Percentiles rank a stretch among this genome's conserved stretches.
phyloP scores from a whole-genome alignment of 2,329 filamentous ascomycete genomes.

The Xylaria sp. region DNA sequence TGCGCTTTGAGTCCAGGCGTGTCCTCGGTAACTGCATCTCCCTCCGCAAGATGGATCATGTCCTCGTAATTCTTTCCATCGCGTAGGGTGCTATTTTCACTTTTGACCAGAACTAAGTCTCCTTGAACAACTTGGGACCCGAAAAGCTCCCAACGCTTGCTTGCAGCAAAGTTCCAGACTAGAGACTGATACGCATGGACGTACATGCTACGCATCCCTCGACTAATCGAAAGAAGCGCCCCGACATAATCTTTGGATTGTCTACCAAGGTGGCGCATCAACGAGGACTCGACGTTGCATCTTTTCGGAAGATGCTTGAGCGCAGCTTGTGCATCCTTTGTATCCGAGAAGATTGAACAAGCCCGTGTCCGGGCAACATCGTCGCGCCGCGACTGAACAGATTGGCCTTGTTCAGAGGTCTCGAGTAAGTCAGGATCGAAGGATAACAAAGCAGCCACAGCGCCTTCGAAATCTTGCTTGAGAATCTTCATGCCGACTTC shows the following conservation, averaged over 20 bases:
- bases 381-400: slow-evolving; percentile 64
- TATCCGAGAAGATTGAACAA: slow-evolving; percentile 72
- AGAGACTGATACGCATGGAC: slow-evolving; percentile 95
- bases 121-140: slow-evolving; percentile 77
- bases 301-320: slow-evolving; percentile 73
- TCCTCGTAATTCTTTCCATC: slow-evolving; percentile 64
- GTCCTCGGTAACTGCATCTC: slow-evolving; percentile 55
- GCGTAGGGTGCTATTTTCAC: slow-evolving; percentile 37
- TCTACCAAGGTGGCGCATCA: slow-evolving; percentile 75
- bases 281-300: slow-evolving; percentile 76
- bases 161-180: slow-evolving; percentile 88
- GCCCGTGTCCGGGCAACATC: slow-evolving; percentile 79
- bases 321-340: slow-evolving; percentile 61
- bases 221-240: slow-evolving; percentile 76
- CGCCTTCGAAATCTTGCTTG: slow-evolving; percentile 76
- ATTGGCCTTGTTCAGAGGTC: slow-evolving; percentile 49
- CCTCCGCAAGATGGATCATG: slow-evolving; percentile 59
- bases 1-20: slow-evolving; percentile 61
- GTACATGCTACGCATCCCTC: slow-evolving; percentile 89
- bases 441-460: slow-evolving; percentile 74
- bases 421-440: slow-evolving; percentile 67
- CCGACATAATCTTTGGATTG: slow-evolving; percentile 72
- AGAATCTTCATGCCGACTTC: slow-evolving; percentile 83
- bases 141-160: slow-evolving; percentile 76
- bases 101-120: slow-evolving; percentile 71